These are phyloP conservation scores for Raffaelea albimanens DNA, from an alignment of 2,329 filamentous ascomycete species.

Conservation along the genomic window DNA sequence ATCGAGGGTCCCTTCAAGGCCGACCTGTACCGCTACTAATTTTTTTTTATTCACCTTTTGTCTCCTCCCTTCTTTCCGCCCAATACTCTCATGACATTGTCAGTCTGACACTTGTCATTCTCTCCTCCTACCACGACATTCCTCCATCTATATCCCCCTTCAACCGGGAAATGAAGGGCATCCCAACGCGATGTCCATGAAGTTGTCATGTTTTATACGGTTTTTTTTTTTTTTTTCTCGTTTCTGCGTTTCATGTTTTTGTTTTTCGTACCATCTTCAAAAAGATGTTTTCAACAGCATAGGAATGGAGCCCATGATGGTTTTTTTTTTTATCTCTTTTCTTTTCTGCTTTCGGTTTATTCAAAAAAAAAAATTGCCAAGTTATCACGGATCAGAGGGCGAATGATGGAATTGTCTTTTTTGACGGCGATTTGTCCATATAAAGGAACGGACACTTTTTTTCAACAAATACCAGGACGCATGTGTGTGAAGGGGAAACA, in stretches of 20 bases:
- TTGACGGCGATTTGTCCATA: background rate
- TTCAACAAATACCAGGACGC: conserved; percentile 6
- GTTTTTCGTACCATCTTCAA: conserved; percentile 8
- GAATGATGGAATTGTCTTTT: background rate
- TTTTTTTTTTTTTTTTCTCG: background rate
- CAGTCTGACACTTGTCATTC: background rate
- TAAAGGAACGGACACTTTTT: background rate
- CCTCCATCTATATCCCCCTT: background rate
- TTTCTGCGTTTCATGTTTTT: too few relatives aligned
- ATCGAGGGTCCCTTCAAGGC: conserved; percentile 90
- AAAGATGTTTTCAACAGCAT: conserved; percentile 22
- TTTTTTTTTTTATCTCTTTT: conserved; percentile 4
- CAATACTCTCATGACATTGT: background rate
- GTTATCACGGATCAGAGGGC: background rate
- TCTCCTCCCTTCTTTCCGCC: background rate
- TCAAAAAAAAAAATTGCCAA: background rate
- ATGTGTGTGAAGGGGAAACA: too few relatives aligned
- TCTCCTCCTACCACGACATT: background rate
- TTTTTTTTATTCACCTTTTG: conserved; percentile 17
- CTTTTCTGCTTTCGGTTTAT: conserved; percentile 1
- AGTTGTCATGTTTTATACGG: background rate
- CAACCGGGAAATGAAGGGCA: conserved; percentile 4
- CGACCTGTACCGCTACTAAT: conserved; percentile 57
- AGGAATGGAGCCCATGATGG: conserved; percentile 11
- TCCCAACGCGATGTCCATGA: background rate